phyloP scores from a whole-genome alignment of 2,329 filamentous ascomycete genomes.

The Incumbomyces delicatus region DNA sequence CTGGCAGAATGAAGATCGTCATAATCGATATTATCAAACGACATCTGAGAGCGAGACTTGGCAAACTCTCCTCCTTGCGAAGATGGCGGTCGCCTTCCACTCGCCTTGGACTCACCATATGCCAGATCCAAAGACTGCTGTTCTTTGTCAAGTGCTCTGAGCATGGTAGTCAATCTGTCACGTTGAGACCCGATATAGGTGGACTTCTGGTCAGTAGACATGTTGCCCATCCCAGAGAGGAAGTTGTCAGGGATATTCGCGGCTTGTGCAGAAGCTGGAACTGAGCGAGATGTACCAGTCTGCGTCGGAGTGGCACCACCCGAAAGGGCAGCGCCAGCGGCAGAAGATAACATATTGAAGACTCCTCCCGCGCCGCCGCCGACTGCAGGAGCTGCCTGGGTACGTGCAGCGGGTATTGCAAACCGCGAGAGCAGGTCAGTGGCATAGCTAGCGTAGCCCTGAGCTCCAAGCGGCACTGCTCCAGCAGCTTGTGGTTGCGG shows the following conservation, averaged over 20 bases:
- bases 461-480: slow-evolving; percentile 24
- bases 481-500: slow-evolving; percentile 35
- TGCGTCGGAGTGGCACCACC: slow-evolving; percentile 22
- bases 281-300: slow-evolving; percentile 18
- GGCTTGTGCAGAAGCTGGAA: slow-evolving; percentile 14
- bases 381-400: slow-evolving; percentile 34
- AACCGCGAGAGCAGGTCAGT: slow-evolving; percentile 78
- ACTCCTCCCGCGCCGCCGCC: slow-evolving; percentile 46
- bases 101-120: slow-evolving; percentile 22
- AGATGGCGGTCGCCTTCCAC: slow-evolving; percentile 14
- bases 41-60: slow-evolving; percentile 75
- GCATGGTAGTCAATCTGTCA: slow-evolving; percentile 62
- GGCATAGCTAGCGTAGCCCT: slow-evolving; percentile 50
- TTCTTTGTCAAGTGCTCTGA: slow-evolving; percentile 71
- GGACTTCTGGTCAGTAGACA: slow-evolving; percentile 52
- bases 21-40: slow-evolving; percentile 81
- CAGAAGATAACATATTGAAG: slow-evolving; percentile 63
- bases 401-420: slow-evolving; percentile 63
- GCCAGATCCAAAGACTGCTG: slow-evolving; percentile 50
- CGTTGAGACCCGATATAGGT: slow-evolving; percentile 69
- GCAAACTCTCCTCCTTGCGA: slow-evolving; percentile 13
- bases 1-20: slow-evolving; percentile 42
- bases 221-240: slow-evolving; percentile 57
- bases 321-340: slow-evolving; percentile 52
- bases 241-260: slow-evolving; percentile 41